Conservation (phyloP, 352 stramenopile species). For the Phytophthora citrophthora region DNA sequence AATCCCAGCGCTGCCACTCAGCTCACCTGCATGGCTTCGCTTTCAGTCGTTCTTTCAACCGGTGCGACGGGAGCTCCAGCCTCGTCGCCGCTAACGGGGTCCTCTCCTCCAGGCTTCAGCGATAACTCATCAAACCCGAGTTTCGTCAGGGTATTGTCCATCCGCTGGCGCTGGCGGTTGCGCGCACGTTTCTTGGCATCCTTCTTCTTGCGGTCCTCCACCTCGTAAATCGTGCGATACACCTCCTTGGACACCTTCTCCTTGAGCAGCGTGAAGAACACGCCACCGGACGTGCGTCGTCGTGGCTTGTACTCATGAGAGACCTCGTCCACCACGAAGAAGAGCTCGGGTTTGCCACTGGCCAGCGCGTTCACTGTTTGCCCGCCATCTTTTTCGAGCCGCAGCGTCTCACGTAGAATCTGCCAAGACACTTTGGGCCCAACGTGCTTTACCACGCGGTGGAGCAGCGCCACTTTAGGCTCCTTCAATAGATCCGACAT, state of each 20-base stretch:
- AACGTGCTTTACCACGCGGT: conserved; percentile 74
- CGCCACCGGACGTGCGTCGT: conserved; percentile 70
- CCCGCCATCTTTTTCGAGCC: conserved; percentile 68
- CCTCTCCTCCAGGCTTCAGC: conserved; percentile 21
- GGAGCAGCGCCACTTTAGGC: conserved; percentile 72
- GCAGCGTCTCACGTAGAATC: conserved; percentile 69
- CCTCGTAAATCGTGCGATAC: conserved; percentile 79
- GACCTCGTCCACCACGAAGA: conserved; percentile 49
- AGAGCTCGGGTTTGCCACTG: conserved; percentile 54
- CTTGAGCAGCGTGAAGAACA: conserved; percentile 75
- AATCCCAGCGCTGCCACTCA: conserved; percentile 9
- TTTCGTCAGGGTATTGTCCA: conserved; percentile 67
- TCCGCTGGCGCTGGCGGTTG: conserved; percentile 54
- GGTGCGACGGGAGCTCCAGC: neutral
- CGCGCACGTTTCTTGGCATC: conserved; percentile 65
- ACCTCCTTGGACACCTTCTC: conserved; percentile 66
- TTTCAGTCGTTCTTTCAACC: conserved; percentile 28
- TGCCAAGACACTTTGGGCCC: conserved; percentile 66
- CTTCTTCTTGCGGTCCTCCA: conserved; percentile 81
- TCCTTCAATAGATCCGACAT: conserved; percentile 65
- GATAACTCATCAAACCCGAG: conserved; percentile 62
- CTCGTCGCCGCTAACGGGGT: conserved; percentile 4
- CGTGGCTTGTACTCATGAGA: conserved; percentile 54
- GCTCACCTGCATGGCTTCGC: conserved; percentile 38
- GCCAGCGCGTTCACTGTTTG: conserved; percentile 55